Evolutionary conservation across 352 stramenopile genomes (phyloP).

Genomic region (Peronospora farinosa): DNA sequence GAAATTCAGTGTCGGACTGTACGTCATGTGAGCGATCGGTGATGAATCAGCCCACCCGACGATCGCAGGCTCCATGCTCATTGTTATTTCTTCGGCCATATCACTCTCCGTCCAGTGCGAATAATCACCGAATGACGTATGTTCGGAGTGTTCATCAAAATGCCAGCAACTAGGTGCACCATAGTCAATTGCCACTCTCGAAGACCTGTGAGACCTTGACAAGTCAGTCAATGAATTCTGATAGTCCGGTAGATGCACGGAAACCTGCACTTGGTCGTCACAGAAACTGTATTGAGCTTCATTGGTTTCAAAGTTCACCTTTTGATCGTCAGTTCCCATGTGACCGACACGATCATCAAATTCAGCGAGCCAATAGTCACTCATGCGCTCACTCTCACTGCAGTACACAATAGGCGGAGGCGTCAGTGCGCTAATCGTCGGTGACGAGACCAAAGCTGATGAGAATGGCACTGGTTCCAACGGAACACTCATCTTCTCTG

Average conservation of each 20-base stretch:
- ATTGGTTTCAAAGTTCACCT: background rate
- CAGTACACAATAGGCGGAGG: constrained; percentile 10
- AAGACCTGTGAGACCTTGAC: constrained; percentile 20
- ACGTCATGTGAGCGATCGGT: constrained; percentile 6
- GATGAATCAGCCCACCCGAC: constrained; percentile 24
- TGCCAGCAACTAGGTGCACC: constrained; percentile 45
- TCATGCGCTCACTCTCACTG: constrained; percentile 7
- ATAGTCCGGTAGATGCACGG: constrained; percentile 11
- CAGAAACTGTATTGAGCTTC: constrained; percentile 13
- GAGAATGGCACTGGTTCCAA: constrained; percentile 8
- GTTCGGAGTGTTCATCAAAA: constrained; percentile 26
- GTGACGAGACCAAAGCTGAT: background rate
- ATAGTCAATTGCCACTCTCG: constrained; percentile 43
- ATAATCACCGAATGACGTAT: constrained; percentile 16
- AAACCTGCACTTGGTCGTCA: constrained; percentile 20
- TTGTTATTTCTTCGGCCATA: constrained; percentile 31
- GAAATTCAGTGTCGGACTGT: constrained; percentile 18
- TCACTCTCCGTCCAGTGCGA: constrained; percentile 42
- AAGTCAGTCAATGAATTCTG: constrained; percentile 14
- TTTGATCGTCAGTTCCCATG: constrained; percentile 10
- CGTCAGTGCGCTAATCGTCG: background rate
- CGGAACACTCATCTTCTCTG: constrained; percentile 2
- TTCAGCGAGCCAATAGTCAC: constrained; percentile 13
- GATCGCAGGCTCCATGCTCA: constrained; percentile 23
- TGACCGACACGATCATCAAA: constrained; percentile 5